Evolutionary conservation across 2,329 filamentous ascomycete species (phyloP), one percentile per base, ranked within the genome.

Genomic region (Fusarium staphyleae): DNA sequence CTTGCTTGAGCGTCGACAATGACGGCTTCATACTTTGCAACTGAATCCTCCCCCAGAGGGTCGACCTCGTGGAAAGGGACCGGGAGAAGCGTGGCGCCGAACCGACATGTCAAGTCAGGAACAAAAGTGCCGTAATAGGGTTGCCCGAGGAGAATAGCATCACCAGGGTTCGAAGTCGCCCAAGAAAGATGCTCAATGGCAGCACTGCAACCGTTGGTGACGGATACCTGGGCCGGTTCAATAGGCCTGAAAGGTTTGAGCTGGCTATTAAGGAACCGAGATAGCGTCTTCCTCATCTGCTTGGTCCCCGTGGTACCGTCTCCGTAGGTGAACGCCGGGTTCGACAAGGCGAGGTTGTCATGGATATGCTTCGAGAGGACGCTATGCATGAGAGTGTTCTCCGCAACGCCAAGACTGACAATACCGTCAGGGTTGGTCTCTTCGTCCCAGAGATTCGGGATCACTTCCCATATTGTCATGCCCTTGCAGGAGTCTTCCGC

Each of bases 331-430:
- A 79, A 67, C 10, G 66, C 68, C 3, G 58, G 44, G n/a, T 60
- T 62, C 1, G 55, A 57, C 0, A 75, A 51, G 5, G 73, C 62
- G 6, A 77, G 59, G 36, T 75, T 74, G 3, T 62, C 58, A 59
- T 78, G 75, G 24, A 77, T 69, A 51, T 77, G 77, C 15, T 74
- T 61, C 2, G 73, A 65, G 3, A 83, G 71, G 3, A 71, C 62
- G 14, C 74, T 62, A 48, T 82, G 80, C 79, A 83, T 81, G 34
- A 83, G 73, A 1, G 69, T 66, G 61, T 83, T 83, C 64, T 83
- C 81, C 5, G 81, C 81, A 1, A 83, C 71, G 1, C 80, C 80
- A 0, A 84, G 72, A 51, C 76, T 81, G 26, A 82, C 68, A 53
- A 76, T 80, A 19, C 80, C 80, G 12, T 68, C 58, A 0, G 76